A percentile compares a stretch with the other conserved stretches of the same genome.
phyloP scores from a whole-genome alignment of 2,329 filamentous ascomycete genomes.

The Aspergillus eucalypticola region DNA sequence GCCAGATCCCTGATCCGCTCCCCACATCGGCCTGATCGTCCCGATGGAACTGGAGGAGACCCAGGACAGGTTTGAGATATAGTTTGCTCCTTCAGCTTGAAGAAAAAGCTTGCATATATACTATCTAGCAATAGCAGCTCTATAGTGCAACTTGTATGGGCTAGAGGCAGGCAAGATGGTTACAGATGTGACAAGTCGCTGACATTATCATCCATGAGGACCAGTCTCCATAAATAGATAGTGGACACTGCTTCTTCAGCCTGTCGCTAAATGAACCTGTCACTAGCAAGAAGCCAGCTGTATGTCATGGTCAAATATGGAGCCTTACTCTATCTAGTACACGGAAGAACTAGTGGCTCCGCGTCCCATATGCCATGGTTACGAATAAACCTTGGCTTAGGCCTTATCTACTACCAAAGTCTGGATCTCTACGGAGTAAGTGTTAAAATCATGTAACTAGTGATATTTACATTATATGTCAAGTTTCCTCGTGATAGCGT shows the following conservation, averaged over 20 bases:
- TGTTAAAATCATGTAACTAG: too few relatives aligned
- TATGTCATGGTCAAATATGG: too few relatives aligned
- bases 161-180: neutral
- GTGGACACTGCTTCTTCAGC: neutral
- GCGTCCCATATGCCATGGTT: too few relatives aligned
- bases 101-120: neutral
- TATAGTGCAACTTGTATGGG: neutral
- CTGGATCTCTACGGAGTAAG: too few relatives aligned
- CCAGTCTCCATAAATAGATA: neutral
- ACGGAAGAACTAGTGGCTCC: too few relatives aligned
- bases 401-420: too few relatives aligned
- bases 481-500: too few relatives aligned
- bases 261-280: neutral
- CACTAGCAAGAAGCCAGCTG: neutral
- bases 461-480: too few relatives aligned
- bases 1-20: neutral
- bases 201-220: neutral
- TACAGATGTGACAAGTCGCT: neutral
- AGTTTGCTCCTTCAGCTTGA: neutral
- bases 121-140: too few relatives aligned
- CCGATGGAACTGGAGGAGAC: neutral
- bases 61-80: neutral
- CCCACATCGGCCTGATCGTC: neutral
- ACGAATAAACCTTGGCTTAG: too few relatives aligned
- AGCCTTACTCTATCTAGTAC: neutral